Percentiles rank a stretch among this genome's conserved stretches.
phyloP scores from a whole-genome alignment of 257 asterid species.

The Forsythia viridissima region DNA sequence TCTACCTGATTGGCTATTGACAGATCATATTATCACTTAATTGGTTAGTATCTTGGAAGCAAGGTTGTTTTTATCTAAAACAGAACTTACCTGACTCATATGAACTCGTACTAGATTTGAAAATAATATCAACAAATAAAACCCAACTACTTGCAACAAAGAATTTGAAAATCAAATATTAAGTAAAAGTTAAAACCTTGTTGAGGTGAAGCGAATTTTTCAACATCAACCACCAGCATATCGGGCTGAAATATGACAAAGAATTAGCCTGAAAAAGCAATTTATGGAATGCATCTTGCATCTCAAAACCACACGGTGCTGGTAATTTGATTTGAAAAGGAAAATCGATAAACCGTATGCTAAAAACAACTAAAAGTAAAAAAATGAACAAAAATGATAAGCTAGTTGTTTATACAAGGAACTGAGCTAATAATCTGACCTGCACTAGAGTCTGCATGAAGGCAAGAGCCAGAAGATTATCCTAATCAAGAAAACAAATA shows the following conservation, averaged over 20 bases:
- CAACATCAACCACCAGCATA: conserved; percentile 97
- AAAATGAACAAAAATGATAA: neutral
- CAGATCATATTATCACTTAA: neutral
- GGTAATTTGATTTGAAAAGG: neutral
- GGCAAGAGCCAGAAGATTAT: conserved; percentile 80
- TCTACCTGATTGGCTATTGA: neutral
- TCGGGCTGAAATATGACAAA: conserved; percentile 77
- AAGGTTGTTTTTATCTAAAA: neutral
- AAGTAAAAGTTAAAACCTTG: conserved; percentile 43
- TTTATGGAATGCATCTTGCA: neutral
- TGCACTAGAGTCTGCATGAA: conserved; percentile 96
- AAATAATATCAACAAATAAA: conserved; percentile 14
- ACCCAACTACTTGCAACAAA: conserved; percentile 6
- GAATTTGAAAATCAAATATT: conserved; percentile 1
- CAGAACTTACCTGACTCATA: neutral
- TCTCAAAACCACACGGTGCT: conserved; percentile 8
- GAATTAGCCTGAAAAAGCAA: conserved; percentile 20
- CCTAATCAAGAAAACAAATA: conserved; percentile 48
- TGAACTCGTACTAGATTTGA: neutral
- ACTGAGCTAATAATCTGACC: conserved; percentile 47
- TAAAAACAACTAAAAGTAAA: neutral
- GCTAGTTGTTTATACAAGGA: neutral
- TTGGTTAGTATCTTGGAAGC: neutral
- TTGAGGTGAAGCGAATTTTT: conserved; percentile 72
- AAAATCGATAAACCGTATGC: neutral